Evolutionary conservation across 2,329 filamentous ascomycete genomes (phyloP).

Genomic region (Alternaria tenuissima): DNA sequence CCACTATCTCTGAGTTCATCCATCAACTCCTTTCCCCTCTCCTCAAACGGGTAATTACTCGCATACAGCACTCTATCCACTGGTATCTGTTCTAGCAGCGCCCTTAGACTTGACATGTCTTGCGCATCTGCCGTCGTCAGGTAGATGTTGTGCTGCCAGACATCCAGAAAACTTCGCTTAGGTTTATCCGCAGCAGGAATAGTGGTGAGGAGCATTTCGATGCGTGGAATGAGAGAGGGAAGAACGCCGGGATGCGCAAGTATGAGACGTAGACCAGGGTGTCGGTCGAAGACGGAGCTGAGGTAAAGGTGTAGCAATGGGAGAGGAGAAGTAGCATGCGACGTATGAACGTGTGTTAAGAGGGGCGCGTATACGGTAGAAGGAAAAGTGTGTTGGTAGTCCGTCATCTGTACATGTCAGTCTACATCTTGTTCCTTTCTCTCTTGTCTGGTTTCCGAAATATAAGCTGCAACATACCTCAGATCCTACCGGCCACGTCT

Average conservation of each 20-base stretch:
- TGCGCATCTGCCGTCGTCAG: constrained; percentile 66
- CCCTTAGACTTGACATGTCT: constrained; percentile 58
- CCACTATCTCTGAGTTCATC: constrained; percentile 59
- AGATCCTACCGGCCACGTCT: constrained; percentile 26
- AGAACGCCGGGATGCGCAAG: constrained; percentile 62
- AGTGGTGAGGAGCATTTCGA: constrained; percentile 39
- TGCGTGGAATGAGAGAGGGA: constrained; percentile 64
- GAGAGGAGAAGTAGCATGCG: constrained; percentile 61
- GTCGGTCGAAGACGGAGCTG: constrained; percentile 63
- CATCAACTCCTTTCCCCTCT: constrained; percentile 60
- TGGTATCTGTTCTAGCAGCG: constrained; percentile 54
- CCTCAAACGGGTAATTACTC: constrained; percentile 66
- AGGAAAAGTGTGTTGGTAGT: constrained; percentile 24
- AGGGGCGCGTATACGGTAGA: constrained; percentile 24
- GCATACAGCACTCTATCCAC: constrained; percentile 64
- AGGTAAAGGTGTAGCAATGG: constrained; percentile 61
- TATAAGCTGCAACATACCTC: constrained; percentile 20
- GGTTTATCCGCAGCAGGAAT: constrained; percentile 27
- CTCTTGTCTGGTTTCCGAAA: neutral
- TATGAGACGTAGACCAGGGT: constrained; percentile 63
- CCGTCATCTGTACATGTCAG: constrained; percentile 16
- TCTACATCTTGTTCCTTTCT: neutral
- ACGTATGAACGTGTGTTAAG: constrained; percentile 49
- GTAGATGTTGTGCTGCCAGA: constrained; percentile 66
- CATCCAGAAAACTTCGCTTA: constrained; percentile 53